A percentile compares a stretch with the other conserved stretches of the same genome.
Conservation (phyloP, 139 green algal genomes). For the Pseudopediastrum boryanum region DNA sequence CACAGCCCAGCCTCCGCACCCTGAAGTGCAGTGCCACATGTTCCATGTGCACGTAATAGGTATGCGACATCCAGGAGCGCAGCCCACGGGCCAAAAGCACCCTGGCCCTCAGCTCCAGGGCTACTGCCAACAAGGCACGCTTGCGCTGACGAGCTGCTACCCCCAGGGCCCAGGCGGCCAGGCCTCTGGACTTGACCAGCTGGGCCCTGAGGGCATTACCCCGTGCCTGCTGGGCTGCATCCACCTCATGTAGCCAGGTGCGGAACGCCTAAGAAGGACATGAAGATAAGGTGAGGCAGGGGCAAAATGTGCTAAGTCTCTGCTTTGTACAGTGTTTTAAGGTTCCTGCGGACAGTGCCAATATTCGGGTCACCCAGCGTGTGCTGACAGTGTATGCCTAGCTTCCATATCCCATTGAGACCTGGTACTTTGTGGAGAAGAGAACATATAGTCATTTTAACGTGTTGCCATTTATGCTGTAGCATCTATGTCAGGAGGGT, state of each 20-base stretch:
- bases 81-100: not conserved
- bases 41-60: constrained; percentile 29
- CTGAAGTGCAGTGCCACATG: constrained; percentile 41
- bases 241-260: constrained; percentile 5
- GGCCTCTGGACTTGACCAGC: not conserved
- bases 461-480: too few species aligned
- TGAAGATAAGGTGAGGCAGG: too few species aligned
- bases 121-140: constrained; percentile 3
- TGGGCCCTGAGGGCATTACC: not conserved
- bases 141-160: constrained; percentile 23
- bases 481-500: too few species aligned
- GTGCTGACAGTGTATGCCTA: too few species aligned
- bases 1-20: constrained; percentile 25
- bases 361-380: too few species aligned
- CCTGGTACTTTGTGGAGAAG: too few species aligned
- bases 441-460: too few species aligned
- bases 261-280: constrained; percentile 33
- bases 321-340: too few species aligned
- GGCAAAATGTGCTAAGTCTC: too few species aligned
- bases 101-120: not conserved
- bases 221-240: not conserved
- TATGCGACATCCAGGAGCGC: not conserved
- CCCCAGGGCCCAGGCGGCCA: constrained; percentile 17
- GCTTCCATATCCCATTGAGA: too few species aligned
- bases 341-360: too few species aligned